Base-by-base conservation (phyloP, 1,139 yeast genomes). In the Suhomyces bokatorum region DNA sequence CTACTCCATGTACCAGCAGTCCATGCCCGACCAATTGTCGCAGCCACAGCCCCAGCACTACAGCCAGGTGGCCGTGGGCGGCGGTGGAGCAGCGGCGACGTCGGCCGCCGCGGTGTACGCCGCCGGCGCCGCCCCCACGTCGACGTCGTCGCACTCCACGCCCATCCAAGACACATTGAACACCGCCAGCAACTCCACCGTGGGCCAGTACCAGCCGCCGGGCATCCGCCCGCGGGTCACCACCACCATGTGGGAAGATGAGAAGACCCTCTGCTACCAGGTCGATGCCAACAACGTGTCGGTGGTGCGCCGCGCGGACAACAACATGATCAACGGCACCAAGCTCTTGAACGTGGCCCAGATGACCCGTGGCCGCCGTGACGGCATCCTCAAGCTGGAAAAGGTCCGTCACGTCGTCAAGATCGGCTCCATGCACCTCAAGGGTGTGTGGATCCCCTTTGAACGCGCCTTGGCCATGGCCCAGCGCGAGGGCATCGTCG, bases 401-500 rank as follows among this genome's bases (percentile, higher is more conserved):
- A 87, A 89, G 62, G 81, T 83, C 33, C 76, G 98, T 40, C 95
- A 89, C 63, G 98, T 93, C 40, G 97, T 91, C 46, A 91, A 91
- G 67, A 88, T 91, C 54, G 99, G 99, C 10, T 87, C 96, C 15
- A 91, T 91, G 97, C 96, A 91, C 64, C 75, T 91, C 58, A 91
- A 91, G 68, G 99, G 99, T 43, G 98, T 91, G 39, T 91, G 98
- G 98, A 90, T 91, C 53, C 97, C 98, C 1, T 90, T 90, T 64
- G 97, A 91, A 55, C 76, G 97, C 43, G 98, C 97, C 1, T 72
- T 87, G 42, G 87, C 88, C 24, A 86, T 91, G 82, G 97, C 97
- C 29, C 90, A 87, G 67, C 76, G 87, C 55, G 97, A 91, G 66
- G 85, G 88, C 38, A 89, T 91, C 49, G 89, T 86, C 34, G 97